Conservation (phyloP, 2,329 filamentous ascomycete species). For the Beauveria varroae region DNA sequence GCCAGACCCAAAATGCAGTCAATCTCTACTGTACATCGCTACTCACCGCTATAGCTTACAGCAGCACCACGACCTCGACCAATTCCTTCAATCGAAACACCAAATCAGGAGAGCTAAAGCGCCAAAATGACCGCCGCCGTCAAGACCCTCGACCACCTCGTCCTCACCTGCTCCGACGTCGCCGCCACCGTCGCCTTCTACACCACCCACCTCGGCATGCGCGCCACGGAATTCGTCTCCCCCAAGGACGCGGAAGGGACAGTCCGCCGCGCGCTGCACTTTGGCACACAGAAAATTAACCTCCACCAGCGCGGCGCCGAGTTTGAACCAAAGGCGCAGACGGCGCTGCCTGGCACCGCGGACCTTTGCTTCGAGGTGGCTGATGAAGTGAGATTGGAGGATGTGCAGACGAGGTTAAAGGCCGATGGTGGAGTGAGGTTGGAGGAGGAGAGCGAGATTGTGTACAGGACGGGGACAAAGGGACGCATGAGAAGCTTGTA, state of each 20-base stretch:
- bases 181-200: conserved; percentile 46
- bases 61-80: too few relatives aligned
- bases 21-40: background rate
- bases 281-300: conserved; percentile 55
- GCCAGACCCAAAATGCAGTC: background rate
- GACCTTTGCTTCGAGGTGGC: conserved; percentile 54
- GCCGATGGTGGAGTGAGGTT: conserved; percentile 38
- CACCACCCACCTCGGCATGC: conserved; percentile 48
- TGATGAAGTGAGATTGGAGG: conserved; percentile 34
- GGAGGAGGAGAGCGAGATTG: conserved; percentile 40
- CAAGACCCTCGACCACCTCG: conserved; percentile 50
- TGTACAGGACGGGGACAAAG: conserved; percentile 47
- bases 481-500: conserved; percentile 51
- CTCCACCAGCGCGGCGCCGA: conserved; percentile 50
- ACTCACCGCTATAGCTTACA: background rate
- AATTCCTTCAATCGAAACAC: too few relatives aligned
- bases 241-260: conserved; percentile 23
- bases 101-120: background rate
- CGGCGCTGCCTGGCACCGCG: conserved; percentile 46
- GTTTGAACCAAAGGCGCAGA: conserved; percentile 51
- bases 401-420: conserved; percentile 34
- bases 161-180: conserved; percentile 49
- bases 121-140: conserved; percentile 19
- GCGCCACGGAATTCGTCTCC: conserved; percentile 41
- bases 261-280: conserved; percentile 44